Conservation (phyloP, 192 early-diverging fungal genomes). For the Rhizoclosmatium sp. region DNA sequence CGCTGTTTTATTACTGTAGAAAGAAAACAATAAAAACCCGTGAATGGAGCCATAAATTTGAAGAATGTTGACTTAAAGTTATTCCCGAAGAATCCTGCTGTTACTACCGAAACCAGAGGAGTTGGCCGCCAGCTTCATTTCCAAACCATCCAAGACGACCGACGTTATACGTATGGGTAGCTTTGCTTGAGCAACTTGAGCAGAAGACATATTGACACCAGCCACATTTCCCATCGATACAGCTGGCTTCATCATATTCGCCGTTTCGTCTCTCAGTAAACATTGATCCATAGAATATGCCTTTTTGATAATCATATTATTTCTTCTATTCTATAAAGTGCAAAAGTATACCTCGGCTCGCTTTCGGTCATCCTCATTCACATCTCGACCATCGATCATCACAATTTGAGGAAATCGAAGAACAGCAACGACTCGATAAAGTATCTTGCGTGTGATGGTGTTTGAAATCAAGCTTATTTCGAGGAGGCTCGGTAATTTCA, state of each 20-base stretch:
- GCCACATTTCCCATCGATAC: constrained; percentile 10
- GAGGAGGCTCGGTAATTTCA: constrained; percentile 63
- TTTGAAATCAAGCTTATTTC: constrained; percentile 60
- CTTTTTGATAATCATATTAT: constrained; percentile 9
- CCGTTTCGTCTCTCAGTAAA: constrained; percentile 43
- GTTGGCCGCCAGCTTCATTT: constrained; percentile 56
- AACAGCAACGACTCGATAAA: constrained; percentile 59
- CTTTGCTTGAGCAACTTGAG: constrained; percentile 41
- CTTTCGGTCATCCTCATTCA: constrained; percentile 60
- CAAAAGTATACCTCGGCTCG: constrained; percentile 49
- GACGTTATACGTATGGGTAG: constrained; percentile 62
- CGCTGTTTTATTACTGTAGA: no score
- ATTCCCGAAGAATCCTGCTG: no score
- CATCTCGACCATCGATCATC: constrained; percentile 62
- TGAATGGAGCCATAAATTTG: no score
- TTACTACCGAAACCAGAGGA: constrained; percentile 40
- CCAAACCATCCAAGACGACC: constrained; percentile 65
- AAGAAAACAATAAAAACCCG: no score
- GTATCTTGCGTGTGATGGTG: constrained; percentile 61
- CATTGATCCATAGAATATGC: constrained; percentile 58
- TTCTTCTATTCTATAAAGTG: neutral
- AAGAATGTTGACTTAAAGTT: no score
- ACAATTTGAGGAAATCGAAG: constrained; percentile 62
- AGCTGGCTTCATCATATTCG: constrained; percentile 34
- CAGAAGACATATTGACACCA: neutral